Evolutionary conservation across 352 stramenopile species (phyloP).

Genomic region (Phytophthora pistaciae): DNA sequence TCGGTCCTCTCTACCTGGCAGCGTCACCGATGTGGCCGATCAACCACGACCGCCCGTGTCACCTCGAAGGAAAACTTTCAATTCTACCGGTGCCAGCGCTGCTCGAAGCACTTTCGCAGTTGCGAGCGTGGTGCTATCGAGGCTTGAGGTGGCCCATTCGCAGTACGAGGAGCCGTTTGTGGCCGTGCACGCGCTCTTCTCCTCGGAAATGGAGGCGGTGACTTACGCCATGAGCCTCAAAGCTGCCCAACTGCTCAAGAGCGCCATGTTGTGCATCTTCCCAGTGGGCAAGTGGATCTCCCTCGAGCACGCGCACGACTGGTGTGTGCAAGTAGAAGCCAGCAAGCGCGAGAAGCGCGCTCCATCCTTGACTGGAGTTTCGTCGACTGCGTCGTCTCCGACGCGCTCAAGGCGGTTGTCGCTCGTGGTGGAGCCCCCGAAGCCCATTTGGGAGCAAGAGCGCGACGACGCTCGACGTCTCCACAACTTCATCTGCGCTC

Average conservation of each 20-base stretch:
- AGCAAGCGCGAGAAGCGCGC: slow-evolving; percentile 54
- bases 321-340: slow-evolving; percentile 68
- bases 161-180: slow-evolving; percentile 63
- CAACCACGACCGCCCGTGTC: slow-evolving; percentile 9
- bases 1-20: slow-evolving; percentile 6
- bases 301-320: slow-evolving; percentile 70
- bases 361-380: slow-evolving; percentile 2
- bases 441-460: slow-evolving; percentile 51
- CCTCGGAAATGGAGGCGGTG: slow-evolving; percentile 59
- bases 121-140: slow-evolving; percentile 66
- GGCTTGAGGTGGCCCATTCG: slow-evolving; percentile 47
- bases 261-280: slow-evolving; percentile 71
- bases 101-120: slow-evolving; percentile 46
- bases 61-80: slow-evolving; percentile 8
- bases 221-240: slow-evolving; percentile 48
- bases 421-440: background rate
- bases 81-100: background rate
- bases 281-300: slow-evolving; percentile 54
- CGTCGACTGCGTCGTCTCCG: background rate
- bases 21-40: background rate
- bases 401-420: slow-evolving; percentile 8
- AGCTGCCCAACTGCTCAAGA: slow-evolving; percentile 42
- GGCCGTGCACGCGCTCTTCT: slow-evolving; percentile 55
- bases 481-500: slow-evolving; percentile 71
- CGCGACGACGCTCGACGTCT: slow-evolving; percentile 62